A percentile compares a stretch with the other conserved stretches of the same genome.
Conservation (phyloP, 371 early-diverging fungal species). For the Fennellomyces sp. region DNA sequence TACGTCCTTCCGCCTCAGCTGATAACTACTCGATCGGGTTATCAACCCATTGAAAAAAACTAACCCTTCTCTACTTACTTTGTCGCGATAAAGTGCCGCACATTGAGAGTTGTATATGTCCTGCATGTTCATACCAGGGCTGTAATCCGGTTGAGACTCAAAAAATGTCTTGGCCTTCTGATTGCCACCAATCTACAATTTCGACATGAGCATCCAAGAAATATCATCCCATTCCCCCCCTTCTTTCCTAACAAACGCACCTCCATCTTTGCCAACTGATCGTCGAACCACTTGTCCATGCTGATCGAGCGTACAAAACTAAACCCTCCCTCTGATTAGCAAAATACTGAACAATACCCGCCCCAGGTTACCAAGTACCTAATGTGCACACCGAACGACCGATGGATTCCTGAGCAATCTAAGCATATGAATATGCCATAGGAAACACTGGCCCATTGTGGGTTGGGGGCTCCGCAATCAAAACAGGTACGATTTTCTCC, state of each 20-base stretch:
- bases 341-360: too few relatives aligned
- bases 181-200: slow-evolving; percentile 87
- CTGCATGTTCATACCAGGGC: slow-evolving; percentile 74
- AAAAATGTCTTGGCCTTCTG: slow-evolving; percentile 87
- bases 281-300: slow-evolving; percentile 98
- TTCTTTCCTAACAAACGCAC: slow-evolving; percentile 25
- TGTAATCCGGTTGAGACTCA: slow-evolving; percentile 82
- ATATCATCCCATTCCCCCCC: not conserved
- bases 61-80: slow-evolving; percentile 47
- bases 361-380: too few relatives aligned
- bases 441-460: slow-evolving; percentile 95
- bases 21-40: too few relatives aligned
- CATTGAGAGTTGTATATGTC: slow-evolving; percentile 88
- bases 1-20: slow-evolving; percentile 77
- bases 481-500: slow-evolving; percentile 80
- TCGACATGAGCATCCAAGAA: too few relatives aligned
- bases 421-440: slow-evolving; percentile 98
- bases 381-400: slow-evolving; percentile 94
- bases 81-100: slow-evolving; percentile 89
- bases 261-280: slow-evolving; percentile 93
- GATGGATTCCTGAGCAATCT: slow-evolving; percentile 93
- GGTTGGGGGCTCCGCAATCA: slow-evolving; percentile 84
- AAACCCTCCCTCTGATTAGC: too few relatives aligned
- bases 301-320: slow-evolving; percentile 97
- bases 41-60: too few relatives aligned